phyloP scores from a whole-genome alignment of 2,329 filamentous ascomycete species.

The Cadophora luteo-olivacea region DNA sequence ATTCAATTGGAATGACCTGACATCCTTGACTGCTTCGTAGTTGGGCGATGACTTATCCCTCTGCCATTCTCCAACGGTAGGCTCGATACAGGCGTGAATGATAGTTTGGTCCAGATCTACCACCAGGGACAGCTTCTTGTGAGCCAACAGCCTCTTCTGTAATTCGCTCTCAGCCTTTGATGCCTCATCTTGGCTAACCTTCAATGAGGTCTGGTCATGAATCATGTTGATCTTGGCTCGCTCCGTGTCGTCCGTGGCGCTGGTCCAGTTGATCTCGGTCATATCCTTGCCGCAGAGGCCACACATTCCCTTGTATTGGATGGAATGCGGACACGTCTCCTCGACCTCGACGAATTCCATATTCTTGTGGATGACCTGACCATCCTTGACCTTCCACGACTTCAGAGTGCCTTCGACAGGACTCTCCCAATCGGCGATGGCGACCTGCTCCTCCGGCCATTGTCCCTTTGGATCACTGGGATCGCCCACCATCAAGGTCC shows the following conservation, averaged over 20 bases:
- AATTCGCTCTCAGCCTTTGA: conserved; percentile 83
- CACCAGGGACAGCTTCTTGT: conserved; percentile 87
- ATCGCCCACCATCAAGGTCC: conserved; percentile 72
- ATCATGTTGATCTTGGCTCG: conserved; percentile 94
- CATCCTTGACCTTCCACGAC: conserved; percentile 76
- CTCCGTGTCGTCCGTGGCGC: conserved; percentile 76
- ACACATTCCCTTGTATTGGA: conserved; percentile 91
- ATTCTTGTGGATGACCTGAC: conserved; percentile 66
- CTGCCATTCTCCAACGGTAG: conserved; percentile 96
- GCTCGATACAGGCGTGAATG: conserved; percentile 97
- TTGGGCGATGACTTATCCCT: conserved; percentile 88
- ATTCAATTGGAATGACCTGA: conserved; percentile 84
- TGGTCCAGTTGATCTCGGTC: conserved; percentile 88
- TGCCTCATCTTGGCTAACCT: conserved; percentile 84
- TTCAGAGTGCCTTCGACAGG: conserved; percentile 81
- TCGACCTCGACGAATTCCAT: conserved; percentile 75
- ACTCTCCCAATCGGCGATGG: conserved; percentile 79
- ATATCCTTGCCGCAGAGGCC: conserved; percentile 95
- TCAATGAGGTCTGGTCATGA: conserved; percentile 87
- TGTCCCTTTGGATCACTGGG: conserved; percentile 60
- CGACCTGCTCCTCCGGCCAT: conserved; percentile 72
- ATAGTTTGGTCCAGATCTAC: conserved; percentile 98
- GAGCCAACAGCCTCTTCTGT: conserved; percentile 80
- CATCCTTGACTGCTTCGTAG: conserved; percentile 86
- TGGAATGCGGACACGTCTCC: conserved; percentile 88